Evolutionary conservation across 2,329 filamentous ascomycete species (phyloP), one percentile per base, ranked within the genome.

Genomic region (Diaporthe ilicicola): DNA sequence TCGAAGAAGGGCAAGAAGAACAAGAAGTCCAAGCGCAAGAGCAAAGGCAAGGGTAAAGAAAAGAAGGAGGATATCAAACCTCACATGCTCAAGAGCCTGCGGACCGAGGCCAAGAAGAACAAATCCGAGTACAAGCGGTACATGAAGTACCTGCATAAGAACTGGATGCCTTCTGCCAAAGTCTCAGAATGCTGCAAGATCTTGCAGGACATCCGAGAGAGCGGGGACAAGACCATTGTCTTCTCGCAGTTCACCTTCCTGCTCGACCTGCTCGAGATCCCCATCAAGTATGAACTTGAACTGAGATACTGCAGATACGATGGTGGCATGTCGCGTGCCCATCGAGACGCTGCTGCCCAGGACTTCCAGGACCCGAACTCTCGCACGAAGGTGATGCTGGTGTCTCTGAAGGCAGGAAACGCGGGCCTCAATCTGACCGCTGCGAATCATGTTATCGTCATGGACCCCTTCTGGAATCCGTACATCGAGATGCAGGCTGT

Each of bases 401-500:
- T 95, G 2, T 94, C 92, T 1, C 84, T 95, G 61, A 94, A 93
- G 76, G 93, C 93, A 1, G 93, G 93, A 42, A 95, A 95, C 76
- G 91, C 94, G 0, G 95, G 95, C 1, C 87, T 98, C 55, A 98
- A 98, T 77, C 86, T 98, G 27, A 93, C 92, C 48, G 89, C 90
- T 22, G 95, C 94, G 0, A 94, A 91, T 1, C 92, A 94, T 74
- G 93, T 97, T 75, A 94, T 98, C 79, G 93, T 97, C 74, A 90
- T 97, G 78, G 71, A 97, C 78, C 94, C 94, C 0, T 97, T 97
- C 83, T 97, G 94, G 94, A 98, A 97, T 74, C 95, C 94, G 0
- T 97, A 92, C 78, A 92, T 97, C 61, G 95, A 97, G 82, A 94
- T 94, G 81, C 95, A 98, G 81, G 95, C 95, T 4, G 91, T 97